Base-by-base conservation (phyloP, 768 basidiomycete species). In the Amylocystis lapponica region DNA sequence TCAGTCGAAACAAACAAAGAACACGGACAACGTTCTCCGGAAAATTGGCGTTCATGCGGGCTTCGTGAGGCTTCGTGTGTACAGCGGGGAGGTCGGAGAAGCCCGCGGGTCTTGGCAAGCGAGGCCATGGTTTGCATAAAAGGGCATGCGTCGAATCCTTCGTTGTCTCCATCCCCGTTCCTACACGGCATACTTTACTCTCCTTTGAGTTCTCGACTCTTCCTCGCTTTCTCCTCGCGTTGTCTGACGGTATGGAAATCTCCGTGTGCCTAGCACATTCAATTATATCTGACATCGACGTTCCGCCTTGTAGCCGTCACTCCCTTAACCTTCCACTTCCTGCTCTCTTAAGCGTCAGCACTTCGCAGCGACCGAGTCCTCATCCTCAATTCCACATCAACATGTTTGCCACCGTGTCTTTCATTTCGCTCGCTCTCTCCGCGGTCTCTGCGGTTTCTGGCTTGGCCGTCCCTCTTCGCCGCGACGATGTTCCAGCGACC, bases 381-480 rank as follows among this genome's bases (percentile, higher is more conserved):
- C 36, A 21, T 12, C 34, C 19, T 27, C 27, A 31, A 27, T 41
- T 21, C 39, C 46, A 40, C 30, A 37, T 29, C 42, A 39, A 25
- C 47, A 66, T 67, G 58, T 59, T 67, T 56, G 53, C 42, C 49
- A 31, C 61, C 47, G 14, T 63, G 45, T 49, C 52, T 39, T 44
- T 69, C 55, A 71, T 74, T 70, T 66, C 69, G 49, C 49, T 76
- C 52, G 59, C 71, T 48, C 60, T 74, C 52, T 59, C 75, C 51
- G 69, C 69, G 47, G 56, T 74, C 39, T 51, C 60, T 43, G 48
- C 57, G 36, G 59, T 58, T 26, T 55, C 56, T 21, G 67, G 61
- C 50, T 57, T 58, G 58, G 60, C 65, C 66, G 49, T 74, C 61
- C 53, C 71, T 58, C 14, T 55, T 50, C 30, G 62, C 61, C 78